These are phyloP conservation scores for Macadamia tetraphylla DNA, from an alignment of 164 flowering plant species.

Conservation along the genomic window DNA sequence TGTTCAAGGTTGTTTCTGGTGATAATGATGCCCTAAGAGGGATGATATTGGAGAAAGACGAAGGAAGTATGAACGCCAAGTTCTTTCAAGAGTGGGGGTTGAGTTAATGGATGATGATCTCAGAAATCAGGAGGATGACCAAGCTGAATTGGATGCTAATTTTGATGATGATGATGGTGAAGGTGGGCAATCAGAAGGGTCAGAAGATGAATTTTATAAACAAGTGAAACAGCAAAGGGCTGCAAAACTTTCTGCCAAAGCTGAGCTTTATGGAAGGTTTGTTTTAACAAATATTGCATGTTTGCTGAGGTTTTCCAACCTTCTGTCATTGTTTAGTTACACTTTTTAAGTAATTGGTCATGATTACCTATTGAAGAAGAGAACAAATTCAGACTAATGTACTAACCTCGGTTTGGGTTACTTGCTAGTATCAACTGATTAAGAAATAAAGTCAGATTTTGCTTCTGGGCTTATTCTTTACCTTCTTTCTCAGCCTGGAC, in stretches of 20 bases:
- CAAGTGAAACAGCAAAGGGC: conserved; percentile 46
- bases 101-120: conserved; percentile 37
- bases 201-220: conserved; percentile 71
- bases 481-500: too few species aligned
- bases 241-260: conserved; percentile 59
- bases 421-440: too few species aligned
- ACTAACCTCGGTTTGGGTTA: too few species aligned
- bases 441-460: too few species aligned
- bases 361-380: too few species aligned
- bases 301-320: neutral
- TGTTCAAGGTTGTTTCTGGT: conserved; percentile 62
- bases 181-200: conserved; percentile 22
- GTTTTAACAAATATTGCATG: neutral
- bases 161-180: conserved; percentile 18
- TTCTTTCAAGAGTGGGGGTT: conserved; percentile 66
- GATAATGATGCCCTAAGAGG: conserved; percentile 86
- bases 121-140: conserved; percentile 13
- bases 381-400: too few species aligned
- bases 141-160: conserved; percentile 24
- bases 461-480: too few species aligned
- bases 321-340: too few species aligned
- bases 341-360: too few species aligned
- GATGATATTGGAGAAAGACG: conserved; percentile 95
- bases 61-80: conserved; percentile 70
- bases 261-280: conserved; percentile 56